Conservation (phyloP, 352 stramenopile genomes). For the Phytophthora quininea region DNA sequence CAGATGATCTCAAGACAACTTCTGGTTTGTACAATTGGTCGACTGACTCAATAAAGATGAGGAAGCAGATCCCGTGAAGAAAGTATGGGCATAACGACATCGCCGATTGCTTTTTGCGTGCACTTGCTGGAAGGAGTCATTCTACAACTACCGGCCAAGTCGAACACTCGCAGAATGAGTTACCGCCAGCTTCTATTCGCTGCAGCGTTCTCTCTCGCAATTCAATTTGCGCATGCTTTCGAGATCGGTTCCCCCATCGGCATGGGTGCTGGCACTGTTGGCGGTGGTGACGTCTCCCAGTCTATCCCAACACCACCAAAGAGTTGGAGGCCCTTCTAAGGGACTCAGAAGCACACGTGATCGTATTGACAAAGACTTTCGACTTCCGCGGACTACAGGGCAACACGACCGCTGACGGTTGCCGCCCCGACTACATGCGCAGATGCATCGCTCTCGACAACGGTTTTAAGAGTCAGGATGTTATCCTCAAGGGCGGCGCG, state of each 20-base stretch:
- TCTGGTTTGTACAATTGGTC: too few relatives aligned
- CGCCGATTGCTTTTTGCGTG: not conserved
- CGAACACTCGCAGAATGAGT: constrained; percentile 1
- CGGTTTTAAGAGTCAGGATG: constrained; percentile 47
- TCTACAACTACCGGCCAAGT: constrained; percentile 24
- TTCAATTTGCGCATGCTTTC: constrained; percentile 15
- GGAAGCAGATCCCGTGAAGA: too few relatives aligned
- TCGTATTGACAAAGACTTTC: constrained; percentile 48
- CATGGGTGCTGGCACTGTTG: constrained; percentile 31
- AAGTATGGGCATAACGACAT: too few relatives aligned
- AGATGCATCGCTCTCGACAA: constrained; percentile 50
- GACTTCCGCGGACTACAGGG: constrained; percentile 46
- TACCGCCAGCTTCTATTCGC: constrained; percentile 9
- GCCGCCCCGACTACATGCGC: constrained; percentile 34
- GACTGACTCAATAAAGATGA: too few relatives aligned
- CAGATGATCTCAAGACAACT: too few relatives aligned
- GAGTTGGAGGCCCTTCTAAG: constrained; percentile 40
- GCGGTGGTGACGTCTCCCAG: constrained; percentile 28
- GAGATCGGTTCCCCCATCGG: constrained; percentile 25
- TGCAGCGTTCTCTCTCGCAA: constrained; percentile 6
- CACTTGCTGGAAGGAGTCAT: constrained; percentile 38
- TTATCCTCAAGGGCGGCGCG: constrained; percentile 43
- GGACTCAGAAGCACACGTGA: constrained; percentile 23
- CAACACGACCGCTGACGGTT: constrained; percentile 37
- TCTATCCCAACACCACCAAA: constrained; percentile 36